Evolutionary conservation across 768 basidiomycete genomes (phyloP).

Genomic region (Pulveroboletus sp.): DNA sequence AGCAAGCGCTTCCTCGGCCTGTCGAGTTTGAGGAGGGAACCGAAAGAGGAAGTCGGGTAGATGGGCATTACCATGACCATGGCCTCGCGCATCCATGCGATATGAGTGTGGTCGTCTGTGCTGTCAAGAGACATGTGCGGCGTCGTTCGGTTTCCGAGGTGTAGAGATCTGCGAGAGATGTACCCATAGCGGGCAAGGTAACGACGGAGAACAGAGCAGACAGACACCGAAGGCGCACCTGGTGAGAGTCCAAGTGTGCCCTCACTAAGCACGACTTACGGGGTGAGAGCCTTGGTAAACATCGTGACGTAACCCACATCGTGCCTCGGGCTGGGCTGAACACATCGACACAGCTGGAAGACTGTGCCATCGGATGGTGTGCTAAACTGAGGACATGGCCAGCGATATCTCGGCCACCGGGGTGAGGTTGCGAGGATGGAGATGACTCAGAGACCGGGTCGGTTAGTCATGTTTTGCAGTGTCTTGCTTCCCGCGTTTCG

Average conservation of each 20-base stretch:
- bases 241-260: too few species aligned
- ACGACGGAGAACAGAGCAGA: too few species aligned
- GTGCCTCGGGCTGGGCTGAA: too few species aligned
- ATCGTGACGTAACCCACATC: too few species aligned
- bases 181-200: too few species aligned
- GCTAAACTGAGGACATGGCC: not conserved
- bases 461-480: not conserved
- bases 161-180: not conserved
- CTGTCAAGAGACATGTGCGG: slow-evolving; percentile 1
- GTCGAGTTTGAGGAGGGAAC: slow-evolving; percentile 9
- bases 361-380: not conserved
- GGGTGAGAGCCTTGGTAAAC: too few species aligned
- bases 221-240: too few species aligned
- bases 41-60: not conserved
- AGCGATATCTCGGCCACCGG: not conserved
- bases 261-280: too few species aligned
- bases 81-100: slow-evolving; percentile 79
- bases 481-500: slow-evolving; percentile 5
- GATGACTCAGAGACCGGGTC: not conserved
- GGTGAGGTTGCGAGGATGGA: not conserved
- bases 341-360: too few species aligned
- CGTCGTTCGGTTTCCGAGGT: too few species aligned
- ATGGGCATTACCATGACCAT: slow-evolving; percentile 63
- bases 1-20: slow-evolving; percentile 84
- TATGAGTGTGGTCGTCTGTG: slow-evolving; percentile 28